A percentile compares a stretch with the other conserved stretches of the same genome.
Conservation (phyloP, 176 grass and related monocot species). For the Guadua angustifolia region DNA sequence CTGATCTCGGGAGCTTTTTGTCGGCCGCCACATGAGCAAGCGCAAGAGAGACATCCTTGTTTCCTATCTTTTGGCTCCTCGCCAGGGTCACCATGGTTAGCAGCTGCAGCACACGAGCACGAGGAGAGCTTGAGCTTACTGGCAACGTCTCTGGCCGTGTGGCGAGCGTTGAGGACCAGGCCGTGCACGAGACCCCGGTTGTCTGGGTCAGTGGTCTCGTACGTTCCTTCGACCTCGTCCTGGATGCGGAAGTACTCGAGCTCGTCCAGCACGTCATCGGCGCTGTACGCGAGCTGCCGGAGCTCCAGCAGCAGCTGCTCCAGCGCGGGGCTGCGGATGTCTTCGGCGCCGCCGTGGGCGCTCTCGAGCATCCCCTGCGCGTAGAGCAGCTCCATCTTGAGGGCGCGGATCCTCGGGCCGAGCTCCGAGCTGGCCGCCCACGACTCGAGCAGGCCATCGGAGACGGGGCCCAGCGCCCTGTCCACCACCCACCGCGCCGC, state of each 20-base stretch:
- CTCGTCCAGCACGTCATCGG: background rate
- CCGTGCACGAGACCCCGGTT: too few species aligned
- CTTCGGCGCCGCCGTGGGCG: background rate
- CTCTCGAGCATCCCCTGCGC: background rate
- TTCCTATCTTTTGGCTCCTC: background rate
- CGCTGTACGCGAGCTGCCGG: too few species aligned
- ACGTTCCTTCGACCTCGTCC: background rate
- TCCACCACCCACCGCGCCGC: background rate
- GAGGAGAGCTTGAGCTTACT: background rate
- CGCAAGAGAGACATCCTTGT: too few species aligned
- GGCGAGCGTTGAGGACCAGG: too few species aligned
- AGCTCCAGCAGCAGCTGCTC: background rate
- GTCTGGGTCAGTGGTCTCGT: too few species aligned
- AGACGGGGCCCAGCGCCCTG: background rate
- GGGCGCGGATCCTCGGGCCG: background rate
- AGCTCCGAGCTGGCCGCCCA: background rate
- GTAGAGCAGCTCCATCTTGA: conserved; percentile 19
- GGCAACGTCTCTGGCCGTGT: too few species aligned
- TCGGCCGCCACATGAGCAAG: background rate
- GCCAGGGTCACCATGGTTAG: background rate
- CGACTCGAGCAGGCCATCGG: background rate
- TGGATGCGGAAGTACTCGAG: background rate
- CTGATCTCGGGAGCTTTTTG: background rate
- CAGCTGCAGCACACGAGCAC: background rate
- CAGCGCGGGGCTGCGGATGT: background rate